Evolutionary conservation across 1,284 basidiomycete species (phyloP), one percentile per base, ranked within the genome.

Genomic region (Apiotrichum mycotoxinovorans): DNA sequence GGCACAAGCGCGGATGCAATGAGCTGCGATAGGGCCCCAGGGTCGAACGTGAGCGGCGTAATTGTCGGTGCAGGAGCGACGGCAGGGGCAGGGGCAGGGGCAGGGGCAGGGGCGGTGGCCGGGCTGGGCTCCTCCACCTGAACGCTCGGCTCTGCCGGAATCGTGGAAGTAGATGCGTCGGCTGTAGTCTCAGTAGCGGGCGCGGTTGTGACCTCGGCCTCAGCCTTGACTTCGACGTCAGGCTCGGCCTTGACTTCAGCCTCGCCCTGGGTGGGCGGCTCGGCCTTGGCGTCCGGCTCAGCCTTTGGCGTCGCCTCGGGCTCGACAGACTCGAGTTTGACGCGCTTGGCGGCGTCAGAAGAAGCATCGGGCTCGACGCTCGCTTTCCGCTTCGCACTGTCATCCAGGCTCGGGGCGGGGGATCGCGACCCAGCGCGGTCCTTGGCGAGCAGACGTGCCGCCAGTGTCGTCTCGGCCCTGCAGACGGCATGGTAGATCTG

Each of bases 401-500:
- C 45, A 25, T 51, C 50, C 44, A 43, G 41, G 34, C 52, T 41
- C 25, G 52, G 44, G 12, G 47, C 59, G 17, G 59, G 57, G 22
- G 56, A 56, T 22, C 37, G 42, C 4, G 54, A 56, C 40, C 26
- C 45, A 1, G 35, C 51, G 14, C 56, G 52, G 17, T 60, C 57
- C 23, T 54, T 58, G 23, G 58, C 65, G 25, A 67, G 55, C 38
- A 63, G 46, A 22, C 68, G 62, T 4, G 64, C 52, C 1, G 33
- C 46, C 2, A 48, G 20, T 18, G 46, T 35, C 9, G 69, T 64
- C 2, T 64, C 59, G 2, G 61, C 64, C 74, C 89, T 86, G 76
- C 92, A 95, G 4, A 91, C 94, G 43, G 92, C 91, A 78, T 96
- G 92, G 72, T 86, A 95, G 68, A 94, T 84, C 85, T 89, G 65